Evolutionary conservation across 345 rosid genomes (phyloP).

Genomic region (Ricinus communis): DNA sequence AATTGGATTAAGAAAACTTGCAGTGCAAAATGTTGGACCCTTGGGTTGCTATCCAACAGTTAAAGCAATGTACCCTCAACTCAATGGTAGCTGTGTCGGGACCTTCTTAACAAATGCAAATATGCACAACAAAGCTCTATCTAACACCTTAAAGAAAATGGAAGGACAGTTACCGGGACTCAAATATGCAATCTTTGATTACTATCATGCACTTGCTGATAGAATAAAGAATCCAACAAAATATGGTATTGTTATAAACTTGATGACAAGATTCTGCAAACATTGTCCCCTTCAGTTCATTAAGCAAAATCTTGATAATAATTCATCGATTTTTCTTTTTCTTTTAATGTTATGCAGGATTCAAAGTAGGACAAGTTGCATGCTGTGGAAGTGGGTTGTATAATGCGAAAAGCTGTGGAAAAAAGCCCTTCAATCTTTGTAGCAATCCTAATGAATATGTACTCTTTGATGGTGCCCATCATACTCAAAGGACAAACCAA

Average conservation of each 20-base stretch:
- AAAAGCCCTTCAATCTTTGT: constrained; percentile 6
- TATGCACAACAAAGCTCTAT: constrained; percentile 24
- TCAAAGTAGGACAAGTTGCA: constrained; percentile 30
- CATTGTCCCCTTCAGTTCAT: background rate
- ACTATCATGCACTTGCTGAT: constrained; percentile 10
- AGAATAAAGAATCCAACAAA: constrained; percentile 15
- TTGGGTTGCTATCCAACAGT: constrained; percentile 29
- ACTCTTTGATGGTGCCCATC: constrained; percentile 19
- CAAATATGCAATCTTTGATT: constrained; percentile 27
- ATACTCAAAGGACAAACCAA: constrained; percentile 12
- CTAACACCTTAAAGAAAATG: constrained; percentile 10
- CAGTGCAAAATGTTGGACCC: constrained; percentile 23
- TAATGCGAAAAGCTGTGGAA: constrained; percentile 34
- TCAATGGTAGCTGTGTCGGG: constrained; percentile 7
- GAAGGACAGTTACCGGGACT: constrained; percentile 21
- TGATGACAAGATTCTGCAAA: background rate
- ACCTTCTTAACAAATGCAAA: constrained; percentile 8
- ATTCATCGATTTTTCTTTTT: too few species aligned
- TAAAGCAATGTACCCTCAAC: constrained; percentile 7
- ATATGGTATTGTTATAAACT: constrained; percentile 10
- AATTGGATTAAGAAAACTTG: constrained; percentile 32
- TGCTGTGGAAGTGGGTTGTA: constrained; percentile 46
- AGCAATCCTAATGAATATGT: constrained; percentile 10
- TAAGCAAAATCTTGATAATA: background rate
- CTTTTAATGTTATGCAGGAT: constrained; percentile 24